Evolutionary conservation across 768 basidiomycete genomes (phyloP), one percentile per base, ranked within the genome.

Genomic region (Grammothele lineata): DNA sequence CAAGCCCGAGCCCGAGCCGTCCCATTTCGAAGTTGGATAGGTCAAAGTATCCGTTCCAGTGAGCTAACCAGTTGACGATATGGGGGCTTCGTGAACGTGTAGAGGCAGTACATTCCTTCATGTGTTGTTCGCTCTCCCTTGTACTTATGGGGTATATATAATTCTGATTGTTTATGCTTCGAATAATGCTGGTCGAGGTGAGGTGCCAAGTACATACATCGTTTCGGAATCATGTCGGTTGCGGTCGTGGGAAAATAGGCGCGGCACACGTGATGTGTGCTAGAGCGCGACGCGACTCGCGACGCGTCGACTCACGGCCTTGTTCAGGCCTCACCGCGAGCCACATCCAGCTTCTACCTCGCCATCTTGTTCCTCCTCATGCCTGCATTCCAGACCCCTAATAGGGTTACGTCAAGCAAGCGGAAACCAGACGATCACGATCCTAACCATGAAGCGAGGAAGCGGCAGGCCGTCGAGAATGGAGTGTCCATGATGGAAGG

Each of bases 41-140:
- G 27, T 61, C 64, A 36, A 66, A 58, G 45, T 61, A 58, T 54
- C 63, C 64, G 14, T 65, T 62, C 39, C 49, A 57, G 21, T 61
- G 49, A 61, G n/a, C n/a, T n/a, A n/a, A n/a, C n/a, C n/a, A n/a
- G n/a, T n/a, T n/a, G n/a, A 37, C 27, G 27, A 14, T 30, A 30
- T 7, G 7, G 27, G 7, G 27, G 27, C 27, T 30, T 30, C 27
- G n/a, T n/a, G n/a, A n/a, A n/a, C n/a, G n/a, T n/a, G n/a, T n/a
- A n/a, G n/a, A n/a, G n/a, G n/a, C n/a, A n/a, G n/a, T n/a, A n/a
- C n/a, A n/a, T n/a, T n/a, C n/a, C n/a, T n/a, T n/a, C n/a, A n/a
- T n/a, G n/a, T n/a, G n/a, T n/a, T n/a, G n/a, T n/a, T n/a, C n/a
- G n/a, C n/a, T n/a, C n/a, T n/a, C n/a, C n/a, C n/a, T n/a, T n/a